Base-by-base conservation (phyloP, 352 stramenopile genomes). In the Blastocystis sp. region DNA sequence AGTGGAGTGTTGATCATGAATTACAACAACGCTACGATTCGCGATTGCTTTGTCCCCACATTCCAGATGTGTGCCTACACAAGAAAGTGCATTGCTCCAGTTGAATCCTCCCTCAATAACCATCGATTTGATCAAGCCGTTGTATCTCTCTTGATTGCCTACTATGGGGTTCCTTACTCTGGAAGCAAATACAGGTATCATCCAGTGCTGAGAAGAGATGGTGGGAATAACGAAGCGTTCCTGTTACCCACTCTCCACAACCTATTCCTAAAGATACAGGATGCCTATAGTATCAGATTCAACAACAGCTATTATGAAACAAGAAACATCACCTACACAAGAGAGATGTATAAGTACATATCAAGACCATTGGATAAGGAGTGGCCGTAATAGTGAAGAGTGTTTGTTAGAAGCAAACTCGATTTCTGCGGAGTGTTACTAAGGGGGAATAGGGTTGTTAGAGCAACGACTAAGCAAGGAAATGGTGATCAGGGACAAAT, bases 31-130 rank as follows among this genome's bases (percentile, higher is more conserved):
- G 2, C 24, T 48, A 81, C 48, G 1, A 63, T 63, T 21, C 11
- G 43, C 4, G 28, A 81, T 11, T 45, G 1, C 28, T 43, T 81
- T 19, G 40, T 65, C 21, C 14, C 24, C 17, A 19, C 70, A 14
- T 48, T 81, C 40, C 59, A 65, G 19, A 21, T 65, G 28, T 81
- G 70, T 43, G 48, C 70, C 40, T 81, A 66, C 24, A 81, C 70
- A 2, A 65, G 34, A 45, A 81, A 81, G 48, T 81, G 70, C 24
- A 81, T 81, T 21, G 40, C 70, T 2, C 70, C 70, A 9, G 10
- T n/a, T 43, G 11, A 17, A 7, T 62, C 70, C 2, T 17, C 21
- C 34, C 34, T 24, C 3, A 38, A 17, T 3, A 81, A 81, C 40
- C 70, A 81, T 21, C 48, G 70, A 24, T 52, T 63, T 17, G 70